Evolutionary conservation across 164 flowering plant species (phyloP).

Genomic region (Houttuynia cordata): DNA sequence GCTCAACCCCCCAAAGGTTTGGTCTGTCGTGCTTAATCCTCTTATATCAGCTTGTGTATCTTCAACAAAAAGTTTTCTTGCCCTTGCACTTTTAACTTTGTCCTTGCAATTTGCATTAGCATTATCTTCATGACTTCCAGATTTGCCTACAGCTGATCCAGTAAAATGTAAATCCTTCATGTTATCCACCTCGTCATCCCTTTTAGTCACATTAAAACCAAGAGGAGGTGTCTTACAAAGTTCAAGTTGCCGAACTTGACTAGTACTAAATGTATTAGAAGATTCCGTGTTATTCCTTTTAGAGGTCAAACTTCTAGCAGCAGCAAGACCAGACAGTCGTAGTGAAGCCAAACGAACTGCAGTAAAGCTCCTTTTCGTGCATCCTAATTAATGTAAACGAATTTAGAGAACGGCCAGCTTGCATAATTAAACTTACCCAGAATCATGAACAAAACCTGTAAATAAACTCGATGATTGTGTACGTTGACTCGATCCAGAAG

Average conservation of each 20-base stretch:
- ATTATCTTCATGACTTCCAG: conserved; percentile 7
- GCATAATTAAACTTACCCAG: no score
- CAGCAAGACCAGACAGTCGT: conserved; percentile 43
- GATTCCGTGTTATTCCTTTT: conserved; percentile 7
- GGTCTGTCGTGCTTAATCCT: conserved; percentile 7
- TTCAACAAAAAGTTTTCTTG: conserved; percentile 52
- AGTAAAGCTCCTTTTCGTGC: conserved; percentile 36
- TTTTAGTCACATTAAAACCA: neutral
- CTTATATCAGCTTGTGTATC: conserved; percentile 13
- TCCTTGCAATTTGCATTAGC: conserved; percentile 11
- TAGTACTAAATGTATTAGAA: conserved; percentile 7
- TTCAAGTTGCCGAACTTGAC: conserved; percentile 13
- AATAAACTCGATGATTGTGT: neutral
- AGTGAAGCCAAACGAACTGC: conserved; percentile 46
- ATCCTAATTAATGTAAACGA: conserved; percentile 1
- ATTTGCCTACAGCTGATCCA: conserved; percentile 1
- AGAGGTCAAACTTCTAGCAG: conserved; percentile 18
- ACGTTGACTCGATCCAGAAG: neutral
- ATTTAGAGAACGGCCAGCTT: neutral
- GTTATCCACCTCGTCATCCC: conserved; percentile 9
- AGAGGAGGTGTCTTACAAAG: neutral
- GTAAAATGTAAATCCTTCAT: neutral
- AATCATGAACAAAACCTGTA: neutral
- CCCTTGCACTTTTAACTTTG: conserved; percentile 30
- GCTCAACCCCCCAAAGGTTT: conserved; percentile 51